phyloP scores from a whole-genome alignment of 2,329 filamentous ascomycete genomes.

The Neonectria hederae region DNA sequence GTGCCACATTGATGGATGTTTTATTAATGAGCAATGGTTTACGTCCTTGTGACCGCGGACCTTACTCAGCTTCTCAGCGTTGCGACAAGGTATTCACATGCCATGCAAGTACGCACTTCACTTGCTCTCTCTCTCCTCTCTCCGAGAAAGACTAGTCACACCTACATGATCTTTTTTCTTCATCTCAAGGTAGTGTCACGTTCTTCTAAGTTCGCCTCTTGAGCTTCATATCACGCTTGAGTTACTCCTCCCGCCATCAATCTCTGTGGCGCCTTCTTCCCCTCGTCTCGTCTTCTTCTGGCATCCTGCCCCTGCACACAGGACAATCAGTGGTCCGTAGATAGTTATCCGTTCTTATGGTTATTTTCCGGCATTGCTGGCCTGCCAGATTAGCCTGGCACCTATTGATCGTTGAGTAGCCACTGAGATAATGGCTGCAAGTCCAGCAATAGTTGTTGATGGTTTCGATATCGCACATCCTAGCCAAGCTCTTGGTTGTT shows the following conservation, averaged over 20 bases:
- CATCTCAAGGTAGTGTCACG: neutral
- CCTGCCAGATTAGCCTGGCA: neutral
- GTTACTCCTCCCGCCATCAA: neutral
- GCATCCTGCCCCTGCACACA: neutral
- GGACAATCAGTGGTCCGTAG: too few species aligned
- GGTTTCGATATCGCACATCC: neutral
- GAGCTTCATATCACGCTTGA: neutral
- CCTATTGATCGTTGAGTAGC: neutral
- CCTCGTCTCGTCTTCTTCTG: neutral
- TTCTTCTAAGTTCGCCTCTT: neutral
- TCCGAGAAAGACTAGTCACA: neutral
- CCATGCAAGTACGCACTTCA: neutral
- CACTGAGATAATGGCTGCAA: neutral
- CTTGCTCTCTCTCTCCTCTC: neutral
- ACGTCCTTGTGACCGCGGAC: neutral
- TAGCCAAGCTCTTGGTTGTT: neutral
- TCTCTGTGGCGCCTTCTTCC: neutral
- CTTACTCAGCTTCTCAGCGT: neutral
- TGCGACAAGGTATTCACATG: neutral
- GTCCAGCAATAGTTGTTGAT: neutral
- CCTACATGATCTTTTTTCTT: neutral
- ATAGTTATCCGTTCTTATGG: too few species aligned
- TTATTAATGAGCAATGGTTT: neutral
- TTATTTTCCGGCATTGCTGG: neutral
- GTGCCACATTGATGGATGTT: neutral